These are phyloP conservation scores for Lachancea meyersii DNA, from an alignment of 805 yeast species.

Conservation along the genomic window DNA sequence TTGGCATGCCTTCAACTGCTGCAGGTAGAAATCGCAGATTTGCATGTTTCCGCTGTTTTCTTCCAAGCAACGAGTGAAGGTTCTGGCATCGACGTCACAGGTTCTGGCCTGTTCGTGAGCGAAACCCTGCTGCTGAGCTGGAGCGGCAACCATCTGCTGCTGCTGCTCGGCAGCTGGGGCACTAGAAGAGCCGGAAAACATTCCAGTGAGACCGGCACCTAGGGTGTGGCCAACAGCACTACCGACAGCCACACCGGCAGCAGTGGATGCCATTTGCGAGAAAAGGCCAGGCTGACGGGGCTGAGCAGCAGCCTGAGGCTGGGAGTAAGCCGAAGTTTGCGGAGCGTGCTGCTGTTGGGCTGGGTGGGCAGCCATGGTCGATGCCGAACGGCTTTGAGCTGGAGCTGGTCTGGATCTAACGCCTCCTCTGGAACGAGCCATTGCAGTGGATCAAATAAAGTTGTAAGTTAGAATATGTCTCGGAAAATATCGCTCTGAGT, in stretches of 20 bases:
- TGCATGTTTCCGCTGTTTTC: constrained; percentile 95
- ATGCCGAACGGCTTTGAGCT: constrained; percentile 63
- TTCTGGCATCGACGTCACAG: constrained; percentile 92
- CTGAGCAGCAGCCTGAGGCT: constrained; percentile 44
- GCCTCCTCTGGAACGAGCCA: constrained; percentile 45
- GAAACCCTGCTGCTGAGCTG: constrained; percentile 29
- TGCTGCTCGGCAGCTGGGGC: constrained; percentile 43
- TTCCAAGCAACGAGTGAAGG: constrained; percentile 90
- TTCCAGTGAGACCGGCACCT: constrained; percentile 86
- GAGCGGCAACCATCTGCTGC: constrained; percentile 34
- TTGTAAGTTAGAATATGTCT: neutral
- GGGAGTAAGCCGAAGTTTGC: constrained; percentile 37
- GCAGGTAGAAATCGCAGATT: constrained; percentile 92
- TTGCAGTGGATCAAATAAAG: constrained; percentile 14
- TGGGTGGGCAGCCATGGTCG: constrained; percentile 65
- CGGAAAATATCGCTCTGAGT: neutral
- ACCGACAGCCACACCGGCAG: constrained; percentile 99
- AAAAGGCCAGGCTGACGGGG: constrained; percentile 77
- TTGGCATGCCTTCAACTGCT: constrained; percentile 96
- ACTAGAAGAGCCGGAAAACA: constrained; percentile 73
- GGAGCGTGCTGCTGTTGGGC: constrained; percentile 34
- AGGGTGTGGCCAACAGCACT: constrained; percentile 94
- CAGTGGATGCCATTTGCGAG: constrained; percentile 97
- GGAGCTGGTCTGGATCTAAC: constrained; percentile 39
- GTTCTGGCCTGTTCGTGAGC: constrained; percentile 43